Evolutionary conservation across 345 rosid genomes (phyloP).

Genomic region (Eucalyptus pumila): DNA sequence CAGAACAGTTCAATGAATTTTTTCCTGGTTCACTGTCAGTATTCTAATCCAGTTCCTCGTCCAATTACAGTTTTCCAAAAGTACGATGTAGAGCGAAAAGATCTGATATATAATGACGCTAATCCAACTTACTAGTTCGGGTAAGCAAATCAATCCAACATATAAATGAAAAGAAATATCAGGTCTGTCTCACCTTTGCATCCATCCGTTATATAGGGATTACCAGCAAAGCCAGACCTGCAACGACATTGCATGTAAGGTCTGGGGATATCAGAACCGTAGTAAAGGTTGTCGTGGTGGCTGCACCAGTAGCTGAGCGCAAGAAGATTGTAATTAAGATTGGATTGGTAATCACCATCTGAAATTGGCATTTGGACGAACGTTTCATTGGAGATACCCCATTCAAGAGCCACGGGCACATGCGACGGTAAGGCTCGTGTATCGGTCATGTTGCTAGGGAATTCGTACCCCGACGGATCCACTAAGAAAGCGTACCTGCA

Average conservation of each 20-base stretch:
- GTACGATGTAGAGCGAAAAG: too few species aligned
- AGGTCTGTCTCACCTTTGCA: background rate
- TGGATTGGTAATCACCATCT: background rate
- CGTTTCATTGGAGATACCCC: background rate
- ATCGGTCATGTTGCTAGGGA: background rate
- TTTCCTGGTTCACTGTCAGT: background rate
- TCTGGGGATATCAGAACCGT: background rate
- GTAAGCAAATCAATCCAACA: background rate
- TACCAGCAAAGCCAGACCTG: background rate
- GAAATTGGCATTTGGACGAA: background rate
- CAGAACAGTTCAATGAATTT: too few species aligned
- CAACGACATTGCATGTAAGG: background rate
- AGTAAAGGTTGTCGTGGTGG: background rate
- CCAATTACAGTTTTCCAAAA: too few species aligned
- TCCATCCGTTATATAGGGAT: background rate
- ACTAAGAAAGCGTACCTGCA: background rate
- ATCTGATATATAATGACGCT: too few species aligned
- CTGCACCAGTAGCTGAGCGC: background rate
- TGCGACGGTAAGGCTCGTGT: background rate
- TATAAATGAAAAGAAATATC: background rate
- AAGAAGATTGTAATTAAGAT: too few species aligned
- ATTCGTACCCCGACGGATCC: background rate
- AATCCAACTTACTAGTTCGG: background rate
- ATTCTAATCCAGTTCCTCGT: background rate
- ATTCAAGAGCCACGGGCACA: background rate